Conservation (phyloP, 2,329 filamentous ascomycete species). For the Saccharata proteae region DNA sequence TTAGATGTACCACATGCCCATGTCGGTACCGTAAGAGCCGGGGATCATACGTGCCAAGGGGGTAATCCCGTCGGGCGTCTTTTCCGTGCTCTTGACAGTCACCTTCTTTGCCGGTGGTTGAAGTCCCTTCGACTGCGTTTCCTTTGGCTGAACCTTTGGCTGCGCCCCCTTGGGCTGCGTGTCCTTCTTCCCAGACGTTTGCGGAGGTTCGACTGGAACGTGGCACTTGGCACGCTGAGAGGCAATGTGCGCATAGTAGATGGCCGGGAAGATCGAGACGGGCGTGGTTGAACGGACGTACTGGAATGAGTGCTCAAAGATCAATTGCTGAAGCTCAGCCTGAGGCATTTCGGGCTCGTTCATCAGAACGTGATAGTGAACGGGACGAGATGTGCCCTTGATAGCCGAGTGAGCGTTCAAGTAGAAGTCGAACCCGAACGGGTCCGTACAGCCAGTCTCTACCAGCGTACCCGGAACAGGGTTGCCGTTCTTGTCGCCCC, state of each 20-base stretch:
- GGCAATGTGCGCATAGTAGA: conserved; percentile 93
- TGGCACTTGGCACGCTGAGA: conserved; percentile 70
- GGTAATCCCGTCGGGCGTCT: conserved; percentile 19
- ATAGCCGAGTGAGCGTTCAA: conserved; percentile 64
- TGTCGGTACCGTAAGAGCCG: conserved; percentile 25
- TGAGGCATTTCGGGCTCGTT: conserved; percentile 63
- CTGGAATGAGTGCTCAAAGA: conserved; percentile 91
- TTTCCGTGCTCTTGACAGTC: conserved; percentile 10
- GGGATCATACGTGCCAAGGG: conserved; percentile 31
- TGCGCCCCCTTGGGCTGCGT: conserved; percentile 16
- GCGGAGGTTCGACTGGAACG: no score
- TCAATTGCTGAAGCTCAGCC: conserved; percentile 68
- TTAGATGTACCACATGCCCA: conserved; percentile 40
- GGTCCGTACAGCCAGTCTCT: conserved; percentile 80
- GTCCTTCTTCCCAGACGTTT: conserved; percentile 28
- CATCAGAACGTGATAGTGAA: conserved; percentile 79
- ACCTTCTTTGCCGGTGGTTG: conserved; percentile 10
- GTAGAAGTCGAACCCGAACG: conserved; percentile 83
- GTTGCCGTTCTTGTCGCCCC: conserved; percentile 65
- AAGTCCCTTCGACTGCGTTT: conserved; percentile 3
- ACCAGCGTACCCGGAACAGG: conserved; percentile 77
- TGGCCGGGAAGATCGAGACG: conserved; percentile 74
- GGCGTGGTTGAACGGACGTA: conserved; percentile 87
- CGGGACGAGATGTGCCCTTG: conserved; percentile 85
- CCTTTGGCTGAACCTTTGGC: conserved; percentile 2